Evolutionary conservation across 2,329 filamentous ascomycete species (phyloP), one percentile per base, ranked within the genome.

Genomic region (Fusarium poae): DNA sequence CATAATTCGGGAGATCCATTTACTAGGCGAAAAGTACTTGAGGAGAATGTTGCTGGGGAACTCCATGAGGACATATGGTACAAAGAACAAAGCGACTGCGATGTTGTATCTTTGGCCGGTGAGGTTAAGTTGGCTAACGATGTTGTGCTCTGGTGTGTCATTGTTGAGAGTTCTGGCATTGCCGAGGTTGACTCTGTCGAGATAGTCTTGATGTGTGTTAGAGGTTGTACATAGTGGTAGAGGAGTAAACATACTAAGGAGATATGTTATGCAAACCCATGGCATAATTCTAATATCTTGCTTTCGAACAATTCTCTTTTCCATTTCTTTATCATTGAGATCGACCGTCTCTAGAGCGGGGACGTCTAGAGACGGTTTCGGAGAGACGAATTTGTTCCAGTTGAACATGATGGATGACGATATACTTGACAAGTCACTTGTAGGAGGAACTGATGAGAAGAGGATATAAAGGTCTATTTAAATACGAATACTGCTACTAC

Each of bases 1-100:
- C 54, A 82, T 84, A 35, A 79, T 83, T 50, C 75, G 60, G 8
- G 76, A 63, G 62, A 78, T 77, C 76, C 76, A 78, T 57, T 75
- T 75, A 57, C 75, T 77, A 4, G 76, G 76, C 6, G 76, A 77
- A 62, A 77, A 77, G 66, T 77, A 77, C 64, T 77, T 78, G 60
- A 77, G 76, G 18, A 77, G 62, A 27, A 78, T 75, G 52, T 78
- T 78, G 44, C 74, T 77, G 9, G 76, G 76, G 43, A 77, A 77
- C 50, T 77, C 75, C 74, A 75, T 75, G 5, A 77, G 44, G 48
- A 74, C 72, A 23, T 77, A 76, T 20, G 75, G 75, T 1, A 76
- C 75, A 60, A 77, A 77, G 60, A 77, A 77, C 2, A 77, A 52
- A 16, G 75, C 75, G 21, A 77, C 74, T 46, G 74, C 75, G 34